Evolutionary conservation across 2,329 filamentous ascomycete genomes (phyloP).

Genomic region (Thielaviopsis euricoi): DNA sequence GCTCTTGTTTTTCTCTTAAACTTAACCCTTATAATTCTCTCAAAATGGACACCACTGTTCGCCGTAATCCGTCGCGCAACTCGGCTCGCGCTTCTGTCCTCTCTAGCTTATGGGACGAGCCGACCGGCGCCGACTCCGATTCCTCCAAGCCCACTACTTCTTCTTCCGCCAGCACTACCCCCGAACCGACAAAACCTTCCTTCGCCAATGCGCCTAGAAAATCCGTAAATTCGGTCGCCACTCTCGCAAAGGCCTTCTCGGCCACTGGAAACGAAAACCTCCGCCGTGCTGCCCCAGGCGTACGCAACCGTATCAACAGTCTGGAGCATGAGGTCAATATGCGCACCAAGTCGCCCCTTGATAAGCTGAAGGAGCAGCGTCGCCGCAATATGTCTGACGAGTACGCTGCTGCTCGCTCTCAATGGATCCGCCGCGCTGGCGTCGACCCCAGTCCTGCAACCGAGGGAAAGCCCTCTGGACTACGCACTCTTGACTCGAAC

Average conservation of each 20-base stretch:
- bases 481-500: slow-evolving; percentile 4
- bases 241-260: slow-evolving; percentile 5
- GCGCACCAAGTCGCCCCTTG: slow-evolving; percentile 11
- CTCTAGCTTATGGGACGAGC: slow-evolving; percentile 12
- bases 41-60: slow-evolving; percentile 12
- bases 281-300: slow-evolving; percentile 10
- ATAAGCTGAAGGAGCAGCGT: slow-evolving; percentile 12
- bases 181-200: background rate
- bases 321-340: slow-evolving; percentile 10
- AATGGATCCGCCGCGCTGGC: slow-evolving; percentile 7
- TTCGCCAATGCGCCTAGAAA: background rate
- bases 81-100: slow-evolving; percentile 12
- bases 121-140: background rate
- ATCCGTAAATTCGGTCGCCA: background rate
- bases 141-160: background rate
- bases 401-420: slow-evolving; percentile 10
- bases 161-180: background rate
- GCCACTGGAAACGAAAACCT: slow-evolving; percentile 10
- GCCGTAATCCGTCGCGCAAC: slow-evolving; percentile 3
- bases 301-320: slow-evolving; percentile 10
- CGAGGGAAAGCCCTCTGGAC: slow-evolving; percentile 7
- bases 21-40: slow-evolving; percentile 25
- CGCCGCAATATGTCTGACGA: slow-evolving; percentile 10
- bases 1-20: slow-evolving; percentile 5
- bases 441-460: background rate